Base-by-base conservation (phyloP, 176 grass and related monocot genomes). In the Phragmites australis region DNA sequence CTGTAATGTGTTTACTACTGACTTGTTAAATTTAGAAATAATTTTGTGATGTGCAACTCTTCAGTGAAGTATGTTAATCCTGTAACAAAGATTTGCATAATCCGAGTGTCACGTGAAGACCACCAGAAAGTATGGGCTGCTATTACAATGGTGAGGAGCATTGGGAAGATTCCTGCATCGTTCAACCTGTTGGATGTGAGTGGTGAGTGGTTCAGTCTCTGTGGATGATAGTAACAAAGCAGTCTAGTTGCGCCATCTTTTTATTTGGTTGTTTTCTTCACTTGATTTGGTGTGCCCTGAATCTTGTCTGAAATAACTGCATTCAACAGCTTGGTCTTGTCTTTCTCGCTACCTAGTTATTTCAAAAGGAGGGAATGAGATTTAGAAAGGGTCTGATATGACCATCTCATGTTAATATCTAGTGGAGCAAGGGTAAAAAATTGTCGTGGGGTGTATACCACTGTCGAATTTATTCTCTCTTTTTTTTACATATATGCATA, bases 1-100 rank as follows among this genome's bases (percentile, higher is more conserved):
- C 8, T 74, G 27, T 6, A 4, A 2, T 32, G 5, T 17, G 1
- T 66, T 58, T 70, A 0, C 0, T 3, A 2, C 48, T 22, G 4
- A 17, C 16, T 55, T 21, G 8, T 65, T 58, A 27, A 30, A 43
- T 59, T 52, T 48, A 45, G 2, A 27, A 47, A 49, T 1, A 22
- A 27, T 14, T 83, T 74, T 81, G 22, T 62, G 26, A 17, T 59
- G n/a, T 82, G 44, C 27, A 42, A 15, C 31, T 66, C 30, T 90
- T 19, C 57, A 91, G 91, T 97, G 23, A 97, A 97, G 88, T 94
- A 94, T 80, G 65, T 97, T 45, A 94, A 97, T 86, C 62, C 78
- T 52, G 16, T 89, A 14, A 94, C 88, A 21, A 97, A 93, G 74
- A 40, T 94, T 69, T 94, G 92, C 63, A 82, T 97, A 18, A 71